Evolutionary conservation across 2,329 filamentous ascomycete species (phyloP), one percentile per base, ranked within the genome.

Genomic region (Nigrospora oryzae): DNA sequence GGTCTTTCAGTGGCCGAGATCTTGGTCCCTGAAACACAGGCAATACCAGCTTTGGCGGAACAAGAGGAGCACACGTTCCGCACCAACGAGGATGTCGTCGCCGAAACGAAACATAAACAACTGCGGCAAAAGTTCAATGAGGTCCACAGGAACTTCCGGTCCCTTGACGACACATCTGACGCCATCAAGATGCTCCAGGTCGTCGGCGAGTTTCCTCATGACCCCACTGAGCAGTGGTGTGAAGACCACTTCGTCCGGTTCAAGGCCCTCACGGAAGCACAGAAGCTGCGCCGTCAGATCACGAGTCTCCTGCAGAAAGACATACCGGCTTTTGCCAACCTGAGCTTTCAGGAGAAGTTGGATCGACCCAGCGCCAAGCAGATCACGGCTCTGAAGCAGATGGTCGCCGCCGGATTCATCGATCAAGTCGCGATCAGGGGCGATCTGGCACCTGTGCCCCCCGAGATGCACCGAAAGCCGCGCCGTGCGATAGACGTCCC

Each of bases 341-440:
- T 70, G 32, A 67, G 68, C 44, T 76, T 75, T 51, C 63, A 73
- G 44, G 77, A 81, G 30, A 74, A 72, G 54, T 69, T 84, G 3
- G 69, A 75, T 40, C 70, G 73, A 0, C 81, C 81, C 0, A 77
- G 78, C 0, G 68, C 81, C 7, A 84, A 82, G 52, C 84, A 89
- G 58, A 70, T 94, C 28, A 82, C 83, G 39, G 81, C 88, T 1
- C 71, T 98, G 28, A 95, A 94, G 63, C 88, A 96, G 60, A 94
- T 97, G 67, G 82, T 88, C 17, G 88, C 91, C 0, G 85, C 89
- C 0, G 93, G 91, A 1, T 97, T 96, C 67, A 81, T 97, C 57
- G 93, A 98, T 64, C 86, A 96, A 54, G 78, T 98, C 36, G 93
- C 93, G 38, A 89, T 97, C 54, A 86, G 93, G 48, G 88, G 87